phyloP scores from a whole-genome alignment of 352 stramenopile genomes.

The Blastocystis sp. region DNA sequence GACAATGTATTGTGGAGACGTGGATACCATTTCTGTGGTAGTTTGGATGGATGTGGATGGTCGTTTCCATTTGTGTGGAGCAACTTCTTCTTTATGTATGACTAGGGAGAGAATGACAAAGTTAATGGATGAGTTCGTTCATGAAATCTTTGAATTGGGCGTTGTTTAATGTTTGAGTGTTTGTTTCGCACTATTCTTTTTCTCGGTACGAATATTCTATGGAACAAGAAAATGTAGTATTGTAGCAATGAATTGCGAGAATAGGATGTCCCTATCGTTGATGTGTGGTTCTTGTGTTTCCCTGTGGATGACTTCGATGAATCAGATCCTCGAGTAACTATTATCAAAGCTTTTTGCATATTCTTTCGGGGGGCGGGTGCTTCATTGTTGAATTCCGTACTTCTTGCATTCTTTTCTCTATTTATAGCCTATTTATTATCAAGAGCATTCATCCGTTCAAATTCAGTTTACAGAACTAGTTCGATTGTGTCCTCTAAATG shows the following conservation, averaged over 20 bases:
- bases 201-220: not conserved
- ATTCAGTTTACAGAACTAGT: slow-evolving; percentile 23
- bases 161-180: not conserved
- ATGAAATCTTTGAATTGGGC: not conserved
- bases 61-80: slow-evolving; percentile 12
- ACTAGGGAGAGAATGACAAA: not conserved
- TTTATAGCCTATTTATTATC: slow-evolving; percentile 28
- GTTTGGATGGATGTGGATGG: slow-evolving; percentile 44
- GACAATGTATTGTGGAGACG: not conserved
- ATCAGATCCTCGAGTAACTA: slow-evolving; percentile 49
- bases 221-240: not conserved
- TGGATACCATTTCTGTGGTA: not conserved
- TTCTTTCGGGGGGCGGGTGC: slow-evolving; percentile 28
- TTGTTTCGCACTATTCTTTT: not conserved
- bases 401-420: not conserved
- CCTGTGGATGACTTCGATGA: slow-evolving; percentile 59
- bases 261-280: slow-evolving; percentile 48
- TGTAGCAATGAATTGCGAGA: not conserved
- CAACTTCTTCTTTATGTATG: not conserved
- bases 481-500: slow-evolving; percentile 24
- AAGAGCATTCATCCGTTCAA: slow-evolving; percentile 36
- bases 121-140: not conserved
- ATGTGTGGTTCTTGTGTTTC: slow-evolving; percentile 61
- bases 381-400: slow-evolving; percentile 28
- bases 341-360: slow-evolving; percentile 61